Evolutionary conservation across 2,329 filamentous ascomycete genomes (phyloP).

Genomic region (Dendrostoma leiphaemia): DNA sequence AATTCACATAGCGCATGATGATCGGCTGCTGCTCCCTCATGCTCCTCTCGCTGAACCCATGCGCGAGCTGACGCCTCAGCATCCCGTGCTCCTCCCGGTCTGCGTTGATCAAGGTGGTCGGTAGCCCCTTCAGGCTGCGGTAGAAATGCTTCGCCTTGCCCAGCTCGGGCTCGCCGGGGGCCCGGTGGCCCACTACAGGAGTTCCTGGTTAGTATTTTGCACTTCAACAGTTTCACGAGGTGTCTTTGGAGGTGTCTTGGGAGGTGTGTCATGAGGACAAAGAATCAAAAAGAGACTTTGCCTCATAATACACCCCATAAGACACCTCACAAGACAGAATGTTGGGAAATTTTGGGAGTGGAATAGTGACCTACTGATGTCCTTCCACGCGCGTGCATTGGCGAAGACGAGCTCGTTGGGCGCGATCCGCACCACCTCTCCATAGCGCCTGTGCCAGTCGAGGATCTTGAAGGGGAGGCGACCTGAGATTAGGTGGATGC

Average conservation of each 20-base stretch:
- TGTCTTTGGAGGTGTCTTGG: too few relatives aligned
- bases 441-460: constrained; percentile 33
- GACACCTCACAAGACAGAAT: too few relatives aligned
- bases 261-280: too few relatives aligned
- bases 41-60: constrained; percentile 14
- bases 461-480: constrained; percentile 11
- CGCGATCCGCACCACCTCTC: constrained; percentile 39
- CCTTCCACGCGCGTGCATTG: constrained; percentile 31
- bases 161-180: constrained; percentile 2
- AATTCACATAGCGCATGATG: constrained; percentile 10
- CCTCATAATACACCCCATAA: too few relatives aligned
- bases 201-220: too few relatives aligned
- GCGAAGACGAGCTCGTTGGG: constrained; percentile 41
- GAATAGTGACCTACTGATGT: too few relatives aligned
- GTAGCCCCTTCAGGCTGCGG: not conserved
- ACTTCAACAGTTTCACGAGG: too few relatives aligned
- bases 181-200: constrained; percentile 24
- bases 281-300: too few relatives aligned
- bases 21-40: constrained; percentile 16
- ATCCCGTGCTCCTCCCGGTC: constrained; percentile 9
- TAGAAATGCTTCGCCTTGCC: constrained; percentile 3
- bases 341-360: too few relatives aligned
- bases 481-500: constrained; percentile 5
- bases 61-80: constrained; percentile 12
- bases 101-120: constrained; percentile 2